Conservation (phyloP, 2,329 filamentous ascomycete species). For the Passalora sequoiae region DNA sequence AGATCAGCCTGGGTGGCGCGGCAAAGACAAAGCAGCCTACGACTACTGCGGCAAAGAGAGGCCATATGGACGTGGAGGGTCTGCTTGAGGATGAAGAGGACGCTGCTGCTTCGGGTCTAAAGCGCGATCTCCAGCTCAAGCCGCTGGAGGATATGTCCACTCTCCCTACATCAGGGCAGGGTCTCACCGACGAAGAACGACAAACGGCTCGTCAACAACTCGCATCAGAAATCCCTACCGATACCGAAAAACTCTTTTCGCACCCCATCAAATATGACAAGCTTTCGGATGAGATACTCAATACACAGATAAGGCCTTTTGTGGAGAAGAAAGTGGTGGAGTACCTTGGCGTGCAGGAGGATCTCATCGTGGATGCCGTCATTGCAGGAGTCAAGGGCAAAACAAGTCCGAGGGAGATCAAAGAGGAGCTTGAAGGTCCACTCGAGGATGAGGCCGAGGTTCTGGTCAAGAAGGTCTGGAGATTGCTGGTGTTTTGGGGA, state of each 20-base stretch:
- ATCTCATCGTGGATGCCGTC: constrained; percentile 88
- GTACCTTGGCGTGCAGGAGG: constrained; percentile 91
- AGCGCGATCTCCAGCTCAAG: constrained; percentile 37
- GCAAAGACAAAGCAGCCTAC: constrained; percentile 59
- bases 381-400: constrained; percentile 77
- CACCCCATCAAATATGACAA: constrained; percentile 92
- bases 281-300: constrained; percentile 73
- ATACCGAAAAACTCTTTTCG: constrained; percentile 81
- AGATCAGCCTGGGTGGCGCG: constrained; percentile 79
- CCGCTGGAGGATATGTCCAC: constrained; percentile 38
- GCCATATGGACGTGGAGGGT: constrained; percentile 88
- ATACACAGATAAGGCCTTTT: constrained; percentile 85
- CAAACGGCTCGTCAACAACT: constrained; percentile 74
- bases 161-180: constrained; percentile 71
- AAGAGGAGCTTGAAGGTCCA: constrained; percentile 81
- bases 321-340: constrained; percentile 98
- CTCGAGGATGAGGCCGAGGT: constrained; percentile 93
- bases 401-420: constrained; percentile 69
- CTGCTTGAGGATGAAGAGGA: constrained; percentile 94
- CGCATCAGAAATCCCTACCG: constrained; percentile 82
- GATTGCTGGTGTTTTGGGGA: constrained; percentile 21
- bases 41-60: constrained; percentile 35
- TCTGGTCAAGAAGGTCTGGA: constrained; percentile 91
- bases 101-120: constrained; percentile 43
- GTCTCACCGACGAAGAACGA: constrained; percentile 81